Percentiles rank a stretch among this genome's conserved stretches.
Evolutionary conservation across 2,329 filamentous ascomycete genomes (phyloP).

Genomic region (Aspergillus aculeatus): DNA sequence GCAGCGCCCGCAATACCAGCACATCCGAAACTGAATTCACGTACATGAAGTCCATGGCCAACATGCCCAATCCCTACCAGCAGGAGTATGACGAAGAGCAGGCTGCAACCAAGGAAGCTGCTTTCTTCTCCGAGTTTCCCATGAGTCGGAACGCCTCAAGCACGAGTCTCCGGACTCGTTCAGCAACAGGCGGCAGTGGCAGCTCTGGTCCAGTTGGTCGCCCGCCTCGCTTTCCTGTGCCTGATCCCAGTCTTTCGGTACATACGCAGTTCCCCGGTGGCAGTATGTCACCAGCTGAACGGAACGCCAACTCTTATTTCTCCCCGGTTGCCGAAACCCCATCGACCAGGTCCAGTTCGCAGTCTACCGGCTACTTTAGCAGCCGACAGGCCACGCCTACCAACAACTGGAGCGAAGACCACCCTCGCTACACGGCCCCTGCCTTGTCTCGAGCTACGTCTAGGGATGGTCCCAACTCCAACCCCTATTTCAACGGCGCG

Average conservation of each 20-base stretch:
- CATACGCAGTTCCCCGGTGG: conserved; percentile 58
- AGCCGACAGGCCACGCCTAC: conserved; percentile 70
- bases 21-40: conserved; percentile 71
- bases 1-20: conserved; percentile 51
- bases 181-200: conserved; percentile 64
- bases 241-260: conserved; percentile 64
- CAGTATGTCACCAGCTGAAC: conserved; percentile 59
- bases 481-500: conserved; percentile 62
- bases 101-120: conserved; percentile 32
- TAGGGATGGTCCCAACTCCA: conserved; percentile 67
- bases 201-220: conserved; percentile 48
- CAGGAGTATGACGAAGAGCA: conserved; percentile 59
- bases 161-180: conserved; percentile 71
- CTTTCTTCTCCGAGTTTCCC: conserved; percentile 49
- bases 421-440: conserved; percentile 83
- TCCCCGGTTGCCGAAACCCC: conserved; percentile 74
- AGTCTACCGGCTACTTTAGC: conserved; percentile 72
- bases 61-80: conserved; percentile 79
- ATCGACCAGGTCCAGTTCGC: conserved; percentile 55
- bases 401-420: conserved; percentile 68
- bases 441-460: conserved; percentile 80
- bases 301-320: conserved; percentile 82
- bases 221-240: conserved; percentile 70
- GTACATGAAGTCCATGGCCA: conserved; percentile 69
- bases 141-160: conserved; percentile 70